A percentile compares a stretch with the other conserved stretches of the same genome.
Conservation (phyloP, 2,329 filamentous ascomycete species). For the Raffaelea deltoideospora region DNA sequence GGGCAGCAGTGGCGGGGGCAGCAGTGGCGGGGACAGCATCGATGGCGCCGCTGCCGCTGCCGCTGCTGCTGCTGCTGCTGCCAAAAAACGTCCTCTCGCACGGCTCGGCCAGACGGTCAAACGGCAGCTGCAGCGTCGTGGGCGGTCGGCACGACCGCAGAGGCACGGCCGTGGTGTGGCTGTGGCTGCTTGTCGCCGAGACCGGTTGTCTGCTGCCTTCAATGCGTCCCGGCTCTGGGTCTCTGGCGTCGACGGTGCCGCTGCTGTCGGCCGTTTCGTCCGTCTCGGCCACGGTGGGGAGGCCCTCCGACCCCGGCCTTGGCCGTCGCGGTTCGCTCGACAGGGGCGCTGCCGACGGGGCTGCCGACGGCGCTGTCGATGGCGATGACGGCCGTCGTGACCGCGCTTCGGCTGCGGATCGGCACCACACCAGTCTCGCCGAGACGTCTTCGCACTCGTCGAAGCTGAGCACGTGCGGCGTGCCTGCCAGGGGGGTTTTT, state of each 20-base stretch:
- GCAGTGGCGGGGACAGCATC: too few relatives aligned
- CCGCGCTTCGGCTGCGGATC: constrained; percentile 16
- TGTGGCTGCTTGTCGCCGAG: too few relatives aligned
- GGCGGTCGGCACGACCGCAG: constrained; percentile 33
- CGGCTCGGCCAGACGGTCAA: constrained; percentile 55
- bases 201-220: too few relatives aligned
- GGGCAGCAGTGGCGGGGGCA: constrained; percentile 10
- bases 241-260: not conserved
- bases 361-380: not conserved
- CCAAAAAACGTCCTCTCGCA: constrained; percentile 65
- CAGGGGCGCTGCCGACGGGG: too few relatives aligned
- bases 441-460: constrained; percentile 71
- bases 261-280: constrained; percentile 28
- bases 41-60: not conserved
- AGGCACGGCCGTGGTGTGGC: constrained; percentile 18
- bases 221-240: too few relatives aligned
- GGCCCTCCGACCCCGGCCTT: too few relatives aligned
- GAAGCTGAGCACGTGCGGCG: constrained; percentile 45
- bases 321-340: too few relatives aligned
- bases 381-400: constrained; percentile 1
- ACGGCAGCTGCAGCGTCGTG: constrained; percentile 47
- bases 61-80: constrained; percentile 1
- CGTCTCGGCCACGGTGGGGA: constrained; percentile 41
- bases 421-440: constrained; percentile 66
- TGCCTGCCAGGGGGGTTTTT: too few relatives aligned